Evolutionary conservation across 441 rosid genomes (phyloP).

Genomic region (Adansonia gregorii): DNA sequence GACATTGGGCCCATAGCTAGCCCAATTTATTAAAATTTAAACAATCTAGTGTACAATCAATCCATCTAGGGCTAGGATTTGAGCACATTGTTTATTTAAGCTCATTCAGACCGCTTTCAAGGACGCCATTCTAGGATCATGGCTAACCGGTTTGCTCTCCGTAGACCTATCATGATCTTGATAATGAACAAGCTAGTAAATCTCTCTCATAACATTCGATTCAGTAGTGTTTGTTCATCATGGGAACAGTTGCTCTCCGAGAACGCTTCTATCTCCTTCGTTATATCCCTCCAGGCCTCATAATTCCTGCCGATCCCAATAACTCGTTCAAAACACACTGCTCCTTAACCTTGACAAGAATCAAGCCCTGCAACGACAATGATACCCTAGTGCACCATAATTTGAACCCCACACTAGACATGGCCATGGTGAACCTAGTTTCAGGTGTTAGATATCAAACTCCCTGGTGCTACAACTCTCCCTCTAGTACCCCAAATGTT

Average conservation of each 20-base stretch:
- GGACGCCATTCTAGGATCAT: no score
- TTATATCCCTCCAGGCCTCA: not conserved
- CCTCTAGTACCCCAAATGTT: not conserved
- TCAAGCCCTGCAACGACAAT: not conserved
- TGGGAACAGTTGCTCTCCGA: not conserved
- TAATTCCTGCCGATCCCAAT: not conserved
- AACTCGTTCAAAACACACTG: not conserved
- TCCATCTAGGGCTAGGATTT: no score
- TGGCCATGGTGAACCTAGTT: not conserved
- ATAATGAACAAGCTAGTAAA: no score
- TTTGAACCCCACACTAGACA: not conserved
- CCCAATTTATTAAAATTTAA: no score
- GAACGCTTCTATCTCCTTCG: not conserved
- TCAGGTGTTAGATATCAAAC: not conserved
- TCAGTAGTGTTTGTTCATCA: slow-evolving; percentile 8
- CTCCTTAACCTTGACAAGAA: not conserved
- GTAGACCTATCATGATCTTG: no score
- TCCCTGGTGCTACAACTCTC: not conserved
- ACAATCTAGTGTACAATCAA: no score
- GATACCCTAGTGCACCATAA: not conserved
- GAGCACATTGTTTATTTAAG: no score
- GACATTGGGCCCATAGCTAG: no score
- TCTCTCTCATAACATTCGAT: no score
- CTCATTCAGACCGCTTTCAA: no score
- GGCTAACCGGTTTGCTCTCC: no score